These are phyloP conservation scores for Leersia perrieri DNA, from an alignment of 176 grass and related monocot genomes.

Conservation along the genomic window DNA sequence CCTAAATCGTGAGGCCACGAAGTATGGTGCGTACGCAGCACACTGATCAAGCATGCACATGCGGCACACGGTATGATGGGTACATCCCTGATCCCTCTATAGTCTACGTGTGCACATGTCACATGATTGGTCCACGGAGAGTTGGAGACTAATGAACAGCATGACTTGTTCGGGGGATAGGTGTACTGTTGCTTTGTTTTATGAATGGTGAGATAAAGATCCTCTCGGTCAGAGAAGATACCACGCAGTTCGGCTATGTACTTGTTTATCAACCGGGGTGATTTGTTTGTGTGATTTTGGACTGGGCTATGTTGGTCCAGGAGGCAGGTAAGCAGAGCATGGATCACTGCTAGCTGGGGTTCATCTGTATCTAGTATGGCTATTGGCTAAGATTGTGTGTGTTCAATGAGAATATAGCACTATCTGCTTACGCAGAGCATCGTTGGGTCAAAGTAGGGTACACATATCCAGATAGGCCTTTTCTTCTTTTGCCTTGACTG, in stretches of 20 bases:
- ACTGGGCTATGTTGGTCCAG: background rate
- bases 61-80: background rate
- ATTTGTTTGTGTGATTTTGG: background rate
- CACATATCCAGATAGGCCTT: background rate
- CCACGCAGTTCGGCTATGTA: background rate
- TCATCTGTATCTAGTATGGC: background rate
- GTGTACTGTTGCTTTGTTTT: slow-evolving; percentile 1
- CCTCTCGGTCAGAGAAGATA: background rate
- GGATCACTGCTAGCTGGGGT: background rate
- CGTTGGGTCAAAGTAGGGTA: background rate
- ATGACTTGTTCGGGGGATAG: background rate
- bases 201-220: background rate
- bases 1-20: no score
- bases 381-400: background rate
- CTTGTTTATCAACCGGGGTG: slow-evolving; percentile 9
- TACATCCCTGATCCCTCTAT: no score
- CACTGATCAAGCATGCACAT: no score
- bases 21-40: background rate
- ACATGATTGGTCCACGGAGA: slow-evolving; percentile 37
- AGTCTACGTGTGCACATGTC: slow-evolving; percentile 15
- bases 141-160: slow-evolving; percentile 1
- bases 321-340: background rate
- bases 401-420: background rate
- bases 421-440: background rate
- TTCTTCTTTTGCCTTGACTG: background rate